Percentiles rank a stretch among this genome's conserved stretches.
Conservation (phyloP, 1,284 basidiomycete species). For the Tremellales sp. region DNA sequence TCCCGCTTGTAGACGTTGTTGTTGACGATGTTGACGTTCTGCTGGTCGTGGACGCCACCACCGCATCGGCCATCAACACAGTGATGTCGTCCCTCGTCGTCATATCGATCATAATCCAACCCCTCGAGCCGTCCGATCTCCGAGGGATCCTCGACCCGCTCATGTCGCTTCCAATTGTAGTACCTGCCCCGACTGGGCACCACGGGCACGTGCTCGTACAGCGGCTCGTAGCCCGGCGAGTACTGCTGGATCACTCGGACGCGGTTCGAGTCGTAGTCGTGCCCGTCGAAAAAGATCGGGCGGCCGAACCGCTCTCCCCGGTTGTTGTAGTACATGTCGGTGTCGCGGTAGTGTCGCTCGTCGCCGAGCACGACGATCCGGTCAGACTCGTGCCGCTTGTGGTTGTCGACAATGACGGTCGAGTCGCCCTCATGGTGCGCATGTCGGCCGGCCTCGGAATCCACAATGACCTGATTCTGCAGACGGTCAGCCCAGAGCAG, state of each 20-base stretch:
- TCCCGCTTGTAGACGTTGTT: slow-evolving; percentile 8
- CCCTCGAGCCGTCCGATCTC: slow-evolving; percentile 3
- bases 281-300: slow-evolving; percentile 14
- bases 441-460: neutral
- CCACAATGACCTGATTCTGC: too few species aligned
- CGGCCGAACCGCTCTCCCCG: slow-evolving; percentile 9
- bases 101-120: slow-evolving; percentile 3
- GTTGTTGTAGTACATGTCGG: slow-evolving; percentile 12
- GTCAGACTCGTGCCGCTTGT: slow-evolving; percentile 9
- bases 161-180: too few species aligned
- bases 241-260: slow-evolving; percentile 11
- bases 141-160: slow-evolving; percentile 1
- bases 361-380: slow-evolving; percentile 15
- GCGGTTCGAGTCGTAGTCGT: slow-evolving; percentile 14
- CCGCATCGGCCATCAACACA: slow-evolving; percentile 4
- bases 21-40: slow-evolving; percentile 13
- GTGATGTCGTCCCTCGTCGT: slow-evolving; percentile 6
- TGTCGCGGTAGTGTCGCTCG: slow-evolving; percentile 11
- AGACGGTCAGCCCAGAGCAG: too few species aligned
- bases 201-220: too few species aligned
- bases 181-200: too few species aligned
- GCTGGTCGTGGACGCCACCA: slow-evolving; percentile 6
- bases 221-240: too few species aligned
- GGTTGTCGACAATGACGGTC: slow-evolving; percentile 1
- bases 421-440: neutral